phyloP scores from a whole-genome alignment of 495 filamentous ascomycete species.

The Aspergillus sclerotioniger region DNA sequence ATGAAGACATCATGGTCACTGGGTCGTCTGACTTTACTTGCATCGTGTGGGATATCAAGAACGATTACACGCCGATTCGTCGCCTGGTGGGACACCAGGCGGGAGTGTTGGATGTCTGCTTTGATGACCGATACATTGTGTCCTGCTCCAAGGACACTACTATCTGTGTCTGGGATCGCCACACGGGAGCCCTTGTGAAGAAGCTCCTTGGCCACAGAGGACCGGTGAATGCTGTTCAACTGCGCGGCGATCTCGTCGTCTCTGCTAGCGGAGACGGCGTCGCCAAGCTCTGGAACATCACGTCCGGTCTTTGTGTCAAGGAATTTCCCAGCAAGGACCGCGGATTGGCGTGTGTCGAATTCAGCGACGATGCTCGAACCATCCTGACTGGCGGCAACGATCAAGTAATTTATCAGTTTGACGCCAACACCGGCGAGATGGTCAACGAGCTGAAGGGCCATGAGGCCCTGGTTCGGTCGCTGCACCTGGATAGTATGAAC shows the following conservation, averaged over 20 bases:
- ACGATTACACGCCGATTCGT: constrained; percentile 71
- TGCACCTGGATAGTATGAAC: constrained; percentile 83
- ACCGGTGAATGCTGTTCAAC: constrained; percentile 92
- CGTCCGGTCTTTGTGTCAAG: constrained; percentile 77
- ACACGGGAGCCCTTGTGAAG: constrained; percentile 67
- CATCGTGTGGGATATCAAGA: constrained; percentile 83
- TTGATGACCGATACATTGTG: constrained; percentile 87
- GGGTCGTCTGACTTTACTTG: constrained; percentile 90
- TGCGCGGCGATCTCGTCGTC: constrained; percentile 86
- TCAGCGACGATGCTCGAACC: constrained; percentile 82
- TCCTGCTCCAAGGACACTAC: constrained; percentile 93
- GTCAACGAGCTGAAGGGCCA: constrained; percentile 76
- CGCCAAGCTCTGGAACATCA: constrained; percentile 92
- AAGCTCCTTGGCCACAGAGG: constrained; percentile 80
- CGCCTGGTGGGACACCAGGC: constrained; percentile 75
- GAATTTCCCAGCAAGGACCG: constrained; percentile 85
- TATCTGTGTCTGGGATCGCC: constrained; percentile 90
- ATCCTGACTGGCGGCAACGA: constrained; percentile 95
- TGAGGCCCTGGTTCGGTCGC: constrained; percentile 73
- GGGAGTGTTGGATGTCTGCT: constrained; percentile 88
- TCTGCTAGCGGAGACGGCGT: constrained; percentile 90
- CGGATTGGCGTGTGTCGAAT: constrained; percentile 92
- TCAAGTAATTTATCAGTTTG: constrained; percentile 88
- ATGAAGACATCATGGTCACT: constrained; percentile 87
- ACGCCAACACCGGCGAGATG: constrained; percentile 83